Percentiles rank a stretch among this genome's conserved stretches.
These are phyloP conservation scores for Aeschynomene evenia DNA, from an alignment of 306 rosid species.

Conservation along the genomic window DNA sequence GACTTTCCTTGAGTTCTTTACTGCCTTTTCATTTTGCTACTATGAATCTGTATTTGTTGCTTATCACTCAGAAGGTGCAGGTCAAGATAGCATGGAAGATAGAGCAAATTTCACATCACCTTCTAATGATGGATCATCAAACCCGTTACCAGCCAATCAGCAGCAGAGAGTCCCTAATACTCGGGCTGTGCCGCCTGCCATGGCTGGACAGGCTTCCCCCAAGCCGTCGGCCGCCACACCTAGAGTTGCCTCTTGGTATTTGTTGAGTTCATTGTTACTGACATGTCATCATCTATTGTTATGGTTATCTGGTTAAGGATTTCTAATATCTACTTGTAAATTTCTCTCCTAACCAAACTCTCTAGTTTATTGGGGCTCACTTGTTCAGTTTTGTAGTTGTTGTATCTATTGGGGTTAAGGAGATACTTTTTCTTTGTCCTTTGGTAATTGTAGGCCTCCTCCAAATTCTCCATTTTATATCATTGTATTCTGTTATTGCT, in stretches of 20 bases:
- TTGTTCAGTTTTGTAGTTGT: constrained; percentile 15
- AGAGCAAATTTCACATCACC: constrained; percentile 38
- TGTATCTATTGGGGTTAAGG: constrained; percentile 30
- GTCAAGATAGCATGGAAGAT: constrained; percentile 39
- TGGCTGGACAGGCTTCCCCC: constrained; percentile 37
- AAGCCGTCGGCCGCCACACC: constrained; percentile 38
- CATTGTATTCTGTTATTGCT: not conserved
- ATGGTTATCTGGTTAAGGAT: constrained; percentile 22
- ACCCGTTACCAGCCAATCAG: constrained; percentile 47
- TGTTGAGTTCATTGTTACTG: constrained; percentile 18
- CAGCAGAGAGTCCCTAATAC: constrained; percentile 46
- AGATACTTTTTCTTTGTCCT: not conserved
- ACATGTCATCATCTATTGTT: constrained; percentile 21
- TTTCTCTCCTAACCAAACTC: constrained; percentile 12
- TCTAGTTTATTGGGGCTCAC: not conserved
- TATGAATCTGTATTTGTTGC: constrained; percentile 9
- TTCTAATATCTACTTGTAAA: constrained; percentile 34
- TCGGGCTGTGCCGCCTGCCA: constrained; percentile 41
- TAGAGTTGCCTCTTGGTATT: constrained; percentile 14
- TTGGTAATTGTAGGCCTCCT: not conserved
- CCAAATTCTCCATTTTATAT: not conserved
- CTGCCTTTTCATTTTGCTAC: not conserved
- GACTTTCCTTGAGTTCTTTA: not conserved
- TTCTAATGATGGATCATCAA: constrained; percentile 39
- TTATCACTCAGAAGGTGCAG: constrained; percentile 40